phyloP scores from a whole-genome alignment of 805 yeast genomes.

The Candida gorgasii region DNA sequence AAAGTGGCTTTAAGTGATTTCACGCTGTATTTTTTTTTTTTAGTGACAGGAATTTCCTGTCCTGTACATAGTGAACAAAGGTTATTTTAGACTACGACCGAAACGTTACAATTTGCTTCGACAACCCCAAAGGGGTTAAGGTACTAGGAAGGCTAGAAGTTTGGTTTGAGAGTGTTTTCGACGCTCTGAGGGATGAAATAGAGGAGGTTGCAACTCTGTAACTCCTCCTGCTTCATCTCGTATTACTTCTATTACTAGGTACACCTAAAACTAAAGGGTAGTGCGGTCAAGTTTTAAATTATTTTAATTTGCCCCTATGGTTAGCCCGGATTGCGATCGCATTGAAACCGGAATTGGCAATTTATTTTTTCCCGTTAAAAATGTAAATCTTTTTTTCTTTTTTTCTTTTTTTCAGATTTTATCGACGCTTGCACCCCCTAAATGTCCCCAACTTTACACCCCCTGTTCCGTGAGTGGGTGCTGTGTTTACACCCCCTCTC shows the following conservation, averaged over 20 bases:
- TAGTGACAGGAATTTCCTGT: slow-evolving; percentile 4
- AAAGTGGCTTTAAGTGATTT: slow-evolving; percentile 7
- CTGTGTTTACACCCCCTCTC: slow-evolving; percentile 1
- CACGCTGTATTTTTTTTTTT: slow-evolving; percentile 6
- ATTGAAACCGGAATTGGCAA: neutral
- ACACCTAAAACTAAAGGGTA: neutral
- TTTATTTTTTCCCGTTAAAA: slow-evolving; percentile 3
- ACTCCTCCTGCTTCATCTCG: too few species aligned
- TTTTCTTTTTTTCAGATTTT: slow-evolving; percentile 2
- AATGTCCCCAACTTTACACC: neutral
- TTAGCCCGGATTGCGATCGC: neutral
- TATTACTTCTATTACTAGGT: neutral
- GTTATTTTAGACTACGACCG: slow-evolving; percentile 1
- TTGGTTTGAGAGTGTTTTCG: too few species aligned
- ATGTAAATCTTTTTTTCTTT: slow-evolving; percentile 3
- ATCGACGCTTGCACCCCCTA: slow-evolving; percentile 6
- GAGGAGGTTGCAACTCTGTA: too few species aligned
- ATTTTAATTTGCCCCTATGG: neutral
- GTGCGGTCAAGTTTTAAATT: neutral
- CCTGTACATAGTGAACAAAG: slow-evolving; percentile 3
- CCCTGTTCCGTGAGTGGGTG: too few species aligned
- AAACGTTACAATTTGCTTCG: neutral
- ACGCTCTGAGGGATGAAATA: too few species aligned
- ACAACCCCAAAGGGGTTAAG: neutral
- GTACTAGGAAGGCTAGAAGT: neutral